A percentile compares a stretch with the other conserved stretches of the same genome.
phyloP scores from a whole-genome alignment of 1,284 basidiomycete species.

The Pterula multifida region DNA sequence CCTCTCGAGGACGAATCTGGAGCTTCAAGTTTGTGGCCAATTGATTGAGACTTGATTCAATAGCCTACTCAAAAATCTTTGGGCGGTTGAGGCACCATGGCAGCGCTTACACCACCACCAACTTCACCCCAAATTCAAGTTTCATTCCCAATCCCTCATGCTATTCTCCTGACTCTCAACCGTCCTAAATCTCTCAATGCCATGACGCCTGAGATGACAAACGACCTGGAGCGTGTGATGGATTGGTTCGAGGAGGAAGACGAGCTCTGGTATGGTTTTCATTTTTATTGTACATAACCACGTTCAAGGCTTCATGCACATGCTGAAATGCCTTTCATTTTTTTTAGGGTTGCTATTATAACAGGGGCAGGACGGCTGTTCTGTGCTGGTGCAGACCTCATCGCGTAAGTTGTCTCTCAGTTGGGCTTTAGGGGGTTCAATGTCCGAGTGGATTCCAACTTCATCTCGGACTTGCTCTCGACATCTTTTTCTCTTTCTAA shows the following conservation, averaged over 20 bases:
- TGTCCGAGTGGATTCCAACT: not conserved
- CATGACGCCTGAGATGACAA: conserved; percentile 48
- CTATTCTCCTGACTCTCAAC: conserved; percentile 66
- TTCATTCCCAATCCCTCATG: conserved; percentile 50
- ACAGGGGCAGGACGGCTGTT: conserved; percentile 71
- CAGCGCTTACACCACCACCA: not conserved
- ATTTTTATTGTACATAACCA: too few species aligned
- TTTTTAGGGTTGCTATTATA: conserved; percentile 57
- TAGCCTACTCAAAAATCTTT: too few species aligned
- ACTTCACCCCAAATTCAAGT: conserved; percentile 28
- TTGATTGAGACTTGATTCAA: too few species aligned
- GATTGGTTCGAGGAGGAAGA: conserved; percentile 73
- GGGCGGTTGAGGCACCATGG: not conserved
- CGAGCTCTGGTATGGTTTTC: conserved; percentile 51
- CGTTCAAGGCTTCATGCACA: not conserved
- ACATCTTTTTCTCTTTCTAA: not conserved
- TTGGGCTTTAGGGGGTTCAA: too few species aligned
- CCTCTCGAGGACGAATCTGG: too few species aligned
- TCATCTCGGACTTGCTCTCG: not conserved
- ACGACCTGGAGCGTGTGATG: conserved; percentile 44
- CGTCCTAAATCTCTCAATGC: conserved; percentile 66
- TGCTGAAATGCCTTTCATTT: not conserved
- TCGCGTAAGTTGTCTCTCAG: too few species aligned
- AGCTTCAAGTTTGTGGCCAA: too few species aligned
- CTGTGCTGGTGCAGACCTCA: conserved; percentile 75